phyloP scores from a whole-genome alignment of 768 basidiomycete genomes.

The Terana coerulea region DNA sequence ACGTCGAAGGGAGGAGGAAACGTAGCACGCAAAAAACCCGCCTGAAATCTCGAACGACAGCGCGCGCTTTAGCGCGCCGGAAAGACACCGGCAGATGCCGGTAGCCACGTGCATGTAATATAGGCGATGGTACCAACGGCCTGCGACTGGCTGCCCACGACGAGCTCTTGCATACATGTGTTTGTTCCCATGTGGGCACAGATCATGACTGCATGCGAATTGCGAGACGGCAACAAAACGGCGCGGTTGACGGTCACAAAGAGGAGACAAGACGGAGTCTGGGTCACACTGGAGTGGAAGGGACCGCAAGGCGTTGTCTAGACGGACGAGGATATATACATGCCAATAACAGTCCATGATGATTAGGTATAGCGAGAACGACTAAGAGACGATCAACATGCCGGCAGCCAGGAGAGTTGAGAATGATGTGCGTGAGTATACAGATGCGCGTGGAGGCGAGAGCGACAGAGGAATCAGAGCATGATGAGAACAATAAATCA shows the following conservation, averaged over 20 bases:
- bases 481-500: background rate
- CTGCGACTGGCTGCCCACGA: background rate
- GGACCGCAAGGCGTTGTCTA: too few species aligned
- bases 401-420: too few species aligned
- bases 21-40: constrained; percentile 12
- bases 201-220: too few species aligned
- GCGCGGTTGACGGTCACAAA: too few species aligned
- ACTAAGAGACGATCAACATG: too few species aligned
- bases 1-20: constrained; percentile 12
- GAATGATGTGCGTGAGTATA: constrained; percentile 6
- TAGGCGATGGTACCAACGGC: background rate
- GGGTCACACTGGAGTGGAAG: too few species aligned
- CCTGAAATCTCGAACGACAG: constrained; percentile 19
- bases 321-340: constrained; percentile 5
- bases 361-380: background rate
- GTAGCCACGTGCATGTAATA: constrained; percentile 6
- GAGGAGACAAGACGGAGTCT: too few species aligned
- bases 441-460: constrained; percentile 7
- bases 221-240: too few species aligned
- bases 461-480: too few species aligned
- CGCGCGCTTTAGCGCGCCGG: constrained; percentile 23
- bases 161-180: background rate
- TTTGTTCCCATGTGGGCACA: too few species aligned
- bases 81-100: constrained; percentile 1
- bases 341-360: constrained; percentile 4